phyloP scores from a whole-genome alignment of 2,329 filamentous ascomycete species.

The Chaetomiaceae sp. region DNA sequence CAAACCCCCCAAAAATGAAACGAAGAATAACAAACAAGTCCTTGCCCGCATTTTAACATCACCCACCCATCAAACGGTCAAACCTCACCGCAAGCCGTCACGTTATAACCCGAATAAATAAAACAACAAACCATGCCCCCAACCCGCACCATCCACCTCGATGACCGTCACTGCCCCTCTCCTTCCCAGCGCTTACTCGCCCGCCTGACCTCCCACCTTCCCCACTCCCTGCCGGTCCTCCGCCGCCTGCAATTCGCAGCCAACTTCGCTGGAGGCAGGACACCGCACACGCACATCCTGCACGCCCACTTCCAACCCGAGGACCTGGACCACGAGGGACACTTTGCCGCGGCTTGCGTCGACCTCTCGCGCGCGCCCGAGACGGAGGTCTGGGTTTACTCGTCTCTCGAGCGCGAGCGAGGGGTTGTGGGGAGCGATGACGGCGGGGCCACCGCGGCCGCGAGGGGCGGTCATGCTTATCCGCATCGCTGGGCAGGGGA shows the following conservation, averaged over 20 bases:
- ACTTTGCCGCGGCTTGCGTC: slow-evolving; percentile 56
- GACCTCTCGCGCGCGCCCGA: slow-evolving; percentile 58
- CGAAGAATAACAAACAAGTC: too few relatives aligned
- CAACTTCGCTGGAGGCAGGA: slow-evolving; percentile 38
- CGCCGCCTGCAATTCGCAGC: slow-evolving; percentile 59
- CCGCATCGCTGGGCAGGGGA: background rate
- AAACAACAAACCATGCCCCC: too few relatives aligned
- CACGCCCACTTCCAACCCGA: slow-evolving; percentile 29
- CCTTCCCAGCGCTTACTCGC: slow-evolving; percentile 36
- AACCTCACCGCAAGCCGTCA: too few relatives aligned
- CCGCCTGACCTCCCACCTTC: slow-evolving; percentile 49
- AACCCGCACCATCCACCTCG: background rate
- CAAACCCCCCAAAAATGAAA: too few relatives aligned
- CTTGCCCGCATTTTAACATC: too few relatives aligned
- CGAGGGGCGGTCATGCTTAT: background rate
- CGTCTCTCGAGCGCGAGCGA: slow-evolving; percentile 42
- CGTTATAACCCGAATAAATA: too few relatives aligned
- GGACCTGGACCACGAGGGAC: slow-evolving; percentile 1
- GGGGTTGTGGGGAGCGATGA: slow-evolving; percentile 33
- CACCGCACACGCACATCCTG: slow-evolving; percentile 41
- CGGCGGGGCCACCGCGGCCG: background rate
- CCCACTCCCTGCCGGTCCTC: slow-evolving; percentile 55
- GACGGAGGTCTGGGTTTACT: slow-evolving; percentile 63
- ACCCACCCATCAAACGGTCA: too few relatives aligned
- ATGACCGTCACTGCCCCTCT: slow-evolving; percentile 20